A percentile compares a stretch with the other conserved stretches of the same genome.
These are phyloP conservation scores for Hyaloscypha bicolor DNA, from an alignment of 495 filamentous ascomycete species.

Conservation along the genomic window DNA sequence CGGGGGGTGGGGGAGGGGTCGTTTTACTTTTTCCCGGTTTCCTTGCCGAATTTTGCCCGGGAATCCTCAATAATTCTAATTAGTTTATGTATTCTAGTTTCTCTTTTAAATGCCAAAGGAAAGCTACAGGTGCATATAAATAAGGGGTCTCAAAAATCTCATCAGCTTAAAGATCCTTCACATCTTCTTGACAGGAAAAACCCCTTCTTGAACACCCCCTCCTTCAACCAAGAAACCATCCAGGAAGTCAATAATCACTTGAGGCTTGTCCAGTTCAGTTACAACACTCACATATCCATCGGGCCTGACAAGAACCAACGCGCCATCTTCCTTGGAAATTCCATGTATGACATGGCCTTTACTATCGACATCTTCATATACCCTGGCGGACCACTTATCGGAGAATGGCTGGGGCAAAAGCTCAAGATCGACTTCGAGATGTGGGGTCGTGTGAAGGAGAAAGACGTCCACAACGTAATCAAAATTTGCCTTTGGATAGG, in stretches of 20 bases:
- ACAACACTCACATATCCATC: conserved; percentile 61
- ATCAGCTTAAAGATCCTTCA: conserved; percentile 10
- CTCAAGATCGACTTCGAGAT: conserved; percentile 13
- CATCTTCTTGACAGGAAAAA: conserved; percentile 9
- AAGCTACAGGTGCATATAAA: conserved; percentile 5
- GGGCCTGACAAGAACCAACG: conserved; percentile 65
- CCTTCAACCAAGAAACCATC: conserved; percentile 9
- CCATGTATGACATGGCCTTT: conserved; percentile 29
- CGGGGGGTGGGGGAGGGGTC: too few relatives aligned
- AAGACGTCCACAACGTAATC: conserved; percentile 11
- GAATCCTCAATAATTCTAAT: conserved; percentile 7
- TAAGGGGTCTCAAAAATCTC: conserved; percentile 6
- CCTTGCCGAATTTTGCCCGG: background rate
- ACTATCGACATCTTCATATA: conserved; percentile 10
- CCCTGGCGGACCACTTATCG: conserved; percentile 9
- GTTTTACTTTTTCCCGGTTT: too few relatives aligned
- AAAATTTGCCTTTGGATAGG: conserved; percentile 13
- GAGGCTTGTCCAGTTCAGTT: conserved; percentile 7
- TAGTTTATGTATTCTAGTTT: background rate
- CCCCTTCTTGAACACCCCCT: conserved; percentile 6
- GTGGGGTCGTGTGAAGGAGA: conserved; percentile 12
- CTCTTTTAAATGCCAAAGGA: conserved; percentile 4
- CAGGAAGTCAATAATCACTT: conserved; percentile 13
- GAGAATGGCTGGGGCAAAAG: conserved; percentile 11
- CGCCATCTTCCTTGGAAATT: conserved; percentile 46